Evolutionary conservation across 495 filamentous ascomycete genomes (phyloP), one percentile per base, ranked within the genome.

Genomic region (Podospora fimiseda): DNA sequence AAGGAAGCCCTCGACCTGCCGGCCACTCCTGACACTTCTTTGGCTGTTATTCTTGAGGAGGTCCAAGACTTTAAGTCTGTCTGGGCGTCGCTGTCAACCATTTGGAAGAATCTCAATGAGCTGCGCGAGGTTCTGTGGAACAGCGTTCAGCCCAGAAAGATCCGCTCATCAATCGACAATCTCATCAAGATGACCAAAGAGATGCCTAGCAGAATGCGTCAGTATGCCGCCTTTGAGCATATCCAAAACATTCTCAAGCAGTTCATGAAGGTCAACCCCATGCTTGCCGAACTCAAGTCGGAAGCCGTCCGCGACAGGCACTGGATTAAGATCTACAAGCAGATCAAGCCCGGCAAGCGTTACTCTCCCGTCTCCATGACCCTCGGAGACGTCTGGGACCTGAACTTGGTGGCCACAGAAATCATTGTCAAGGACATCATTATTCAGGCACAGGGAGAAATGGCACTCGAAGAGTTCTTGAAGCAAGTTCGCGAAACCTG

Each of bases 1-100:
- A 96, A 96, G 64, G 93, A 99, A 63, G 94, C 94, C 0, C 80
- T 99, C 23, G 91, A 96, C 67, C 76, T 99, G 46, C 87, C 92
- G 9, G 78, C 83, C 2, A 86, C 80, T 44, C 71, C 84, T 0
- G 88, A 95, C 51, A 88, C 86, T 22, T 81, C 83, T 9, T 80
- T 99, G 16, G 76, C 80, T 7, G 77, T 83, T 13, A 86, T 96
- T 23, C 75, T 97, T 8, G 93, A 99, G 60, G 93, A 99, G 61
- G 93, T 99, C 2, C 93, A 95, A 41, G 93, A 99, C 67, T 99
- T 97, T 74, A 93, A 91, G 74, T 95, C 92, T 9, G 94, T 99
- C 13, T 99, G 93, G 93, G 85, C 89, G 20, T 89, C 88, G 37
- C 70, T 99, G 19, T 89, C 88, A 14, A 96, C 89, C 3, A 95